phyloP scores from a whole-genome alignment of 495 filamentous ascomycete genomes.

The Cryomyces minteri region DNA sequence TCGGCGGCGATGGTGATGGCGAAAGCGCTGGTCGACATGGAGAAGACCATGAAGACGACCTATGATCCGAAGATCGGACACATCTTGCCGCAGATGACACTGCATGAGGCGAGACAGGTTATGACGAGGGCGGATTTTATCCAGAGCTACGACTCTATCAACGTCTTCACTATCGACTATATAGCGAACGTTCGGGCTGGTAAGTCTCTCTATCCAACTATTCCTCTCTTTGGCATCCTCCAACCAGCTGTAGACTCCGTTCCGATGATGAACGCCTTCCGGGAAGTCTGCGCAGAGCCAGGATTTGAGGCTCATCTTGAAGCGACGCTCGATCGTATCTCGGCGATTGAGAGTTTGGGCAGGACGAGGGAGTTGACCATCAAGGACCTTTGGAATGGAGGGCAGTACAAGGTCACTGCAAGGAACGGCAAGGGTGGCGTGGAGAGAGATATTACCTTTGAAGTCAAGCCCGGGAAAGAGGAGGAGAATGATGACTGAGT shows the following conservation, averaged over 20 bases:
- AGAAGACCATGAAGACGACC: slow-evolving; percentile 42
- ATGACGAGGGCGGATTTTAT: slow-evolving; percentile 97
- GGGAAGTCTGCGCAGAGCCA: slow-evolving; percentile 48
- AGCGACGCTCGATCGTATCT: slow-evolving; percentile 65
- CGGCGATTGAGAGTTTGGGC: slow-evolving; percentile 80
- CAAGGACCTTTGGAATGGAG: slow-evolving; percentile 61
- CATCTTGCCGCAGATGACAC: slow-evolving; percentile 59
- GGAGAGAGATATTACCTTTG: slow-evolving; percentile 17
- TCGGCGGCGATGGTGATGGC: slow-evolving; percentile 90
- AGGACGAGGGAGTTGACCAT: slow-evolving; percentile 81
- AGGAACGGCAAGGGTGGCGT: slow-evolving; percentile 29
- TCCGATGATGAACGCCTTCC: slow-evolving; percentile 88
- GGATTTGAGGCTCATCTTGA: slow-evolving; percentile 72
- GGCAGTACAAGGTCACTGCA: slow-evolving; percentile 55
- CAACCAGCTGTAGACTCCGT: slow-evolving; percentile 44
- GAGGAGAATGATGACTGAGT: not conserved
- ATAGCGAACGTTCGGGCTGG: slow-evolving; percentile 66
- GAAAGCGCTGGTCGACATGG: slow-evolving; percentile 66
- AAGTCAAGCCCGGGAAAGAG: slow-evolving; percentile 14
- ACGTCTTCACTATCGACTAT: slow-evolving; percentile 88
- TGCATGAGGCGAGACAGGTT: slow-evolving; percentile 72
- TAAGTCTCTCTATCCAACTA: not conserved
- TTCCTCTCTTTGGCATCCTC: too few relatives aligned
- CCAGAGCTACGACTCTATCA: slow-evolving; percentile 75
- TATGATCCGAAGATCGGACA: slow-evolving; percentile 51